Percentiles rank a stretch among this genome's conserved stretches.
Evolutionary conservation across 1,284 basidiomycete species (phyloP).

Genomic region (Inonotus hispidus): DNA sequence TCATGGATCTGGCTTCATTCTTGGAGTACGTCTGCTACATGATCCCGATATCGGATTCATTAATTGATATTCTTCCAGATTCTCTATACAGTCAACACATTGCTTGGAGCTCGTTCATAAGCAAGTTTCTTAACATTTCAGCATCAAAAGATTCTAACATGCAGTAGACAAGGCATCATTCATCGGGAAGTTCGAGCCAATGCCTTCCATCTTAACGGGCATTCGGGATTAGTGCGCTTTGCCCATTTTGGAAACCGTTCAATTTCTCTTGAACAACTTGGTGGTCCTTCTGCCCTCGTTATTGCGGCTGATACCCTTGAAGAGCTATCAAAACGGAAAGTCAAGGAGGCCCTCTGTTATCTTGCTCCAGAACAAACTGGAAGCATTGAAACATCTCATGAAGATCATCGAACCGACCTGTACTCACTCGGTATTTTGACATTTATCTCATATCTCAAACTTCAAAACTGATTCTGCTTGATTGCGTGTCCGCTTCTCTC

Average conservation of each 20-base stretch:
- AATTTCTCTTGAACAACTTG: conserved; percentile 61
- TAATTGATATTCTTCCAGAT: conserved; percentile 33
- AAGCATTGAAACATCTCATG: conserved; percentile 59
- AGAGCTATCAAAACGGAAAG: conserved; percentile 57
- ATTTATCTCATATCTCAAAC: background rate
- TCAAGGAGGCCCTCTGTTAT: conserved; percentile 69
- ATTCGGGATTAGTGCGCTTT: conserved; percentile 59
- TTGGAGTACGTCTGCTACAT: conserved; percentile 46
- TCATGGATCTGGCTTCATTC: conserved; percentile 71
- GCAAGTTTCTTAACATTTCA: conserved; percentile 28
- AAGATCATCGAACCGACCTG: conserved; percentile 65
- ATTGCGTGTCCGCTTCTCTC: background rate
- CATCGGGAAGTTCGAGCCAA: conserved; percentile 74
- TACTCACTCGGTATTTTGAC: conserved; percentile 60
- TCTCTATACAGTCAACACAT: conserved; percentile 66
- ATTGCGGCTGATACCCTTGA: conserved; percentile 48
- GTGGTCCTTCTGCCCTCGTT: conserved; percentile 62
- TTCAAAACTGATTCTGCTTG: background rate
- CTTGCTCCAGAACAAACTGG: conserved; percentile 71
- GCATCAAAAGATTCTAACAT: conserved; percentile 7
- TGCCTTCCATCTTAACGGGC: conserved; percentile 64
- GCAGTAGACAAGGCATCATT: conserved; percentile 41
- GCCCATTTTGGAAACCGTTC: conserved; percentile 76
- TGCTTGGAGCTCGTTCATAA: conserved; percentile 63
- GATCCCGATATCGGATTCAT: background rate